Evolutionary conservation across 1,139 yeast species (phyloP).

Genomic region (Pichia sp.): DNA sequence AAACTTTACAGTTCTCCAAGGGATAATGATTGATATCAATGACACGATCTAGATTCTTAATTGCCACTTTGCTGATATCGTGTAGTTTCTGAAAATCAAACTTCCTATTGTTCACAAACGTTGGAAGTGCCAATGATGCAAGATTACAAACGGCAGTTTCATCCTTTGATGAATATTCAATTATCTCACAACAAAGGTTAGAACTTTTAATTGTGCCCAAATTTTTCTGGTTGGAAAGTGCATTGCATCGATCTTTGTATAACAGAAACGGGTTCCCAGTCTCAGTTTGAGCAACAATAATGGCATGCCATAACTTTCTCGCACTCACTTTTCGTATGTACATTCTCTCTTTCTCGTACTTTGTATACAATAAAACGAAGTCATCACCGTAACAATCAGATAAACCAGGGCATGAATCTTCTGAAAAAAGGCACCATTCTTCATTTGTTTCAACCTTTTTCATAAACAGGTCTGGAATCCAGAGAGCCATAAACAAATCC

Average conservation of each 20-base stretch:
- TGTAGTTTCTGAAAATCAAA: constrained; percentile 46
- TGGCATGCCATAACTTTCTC: constrained; percentile 47
- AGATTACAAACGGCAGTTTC: constrained; percentile 55
- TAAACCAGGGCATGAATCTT: constrained; percentile 46
- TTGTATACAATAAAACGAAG: constrained; percentile 37
- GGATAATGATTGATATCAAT: constrained; percentile 50
- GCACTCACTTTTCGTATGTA: constrained; percentile 38
- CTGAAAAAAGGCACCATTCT: constrained; percentile 52
- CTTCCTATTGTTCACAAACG: constrained; percentile 35
- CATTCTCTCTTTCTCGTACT: constrained; percentile 39
- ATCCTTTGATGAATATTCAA: constrained; percentile 46
- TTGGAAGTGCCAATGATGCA: constrained; percentile 47
- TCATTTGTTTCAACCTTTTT: constrained; percentile 40
- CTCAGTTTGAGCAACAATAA: constrained; percentile 50
- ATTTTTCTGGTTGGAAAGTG: constrained; percentile 47
- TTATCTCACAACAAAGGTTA: constrained; percentile 51
- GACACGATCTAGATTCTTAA: constrained; percentile 44
- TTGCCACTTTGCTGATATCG: constrained; percentile 42
- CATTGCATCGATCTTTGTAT: constrained; percentile 51
- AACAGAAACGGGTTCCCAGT: constrained; percentile 56
- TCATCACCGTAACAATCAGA: constrained; percentile 44
- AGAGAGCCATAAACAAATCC: constrained; percentile 50
- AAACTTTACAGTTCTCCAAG: constrained; percentile 40
- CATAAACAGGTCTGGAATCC: constrained; percentile 59
- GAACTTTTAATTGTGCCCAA: constrained; percentile 51